These are phyloP conservation scores for Penicillium palitans DNA, from an alignment of 2,329 filamentous ascomycete genomes.

Conservation along the genomic window DNA sequence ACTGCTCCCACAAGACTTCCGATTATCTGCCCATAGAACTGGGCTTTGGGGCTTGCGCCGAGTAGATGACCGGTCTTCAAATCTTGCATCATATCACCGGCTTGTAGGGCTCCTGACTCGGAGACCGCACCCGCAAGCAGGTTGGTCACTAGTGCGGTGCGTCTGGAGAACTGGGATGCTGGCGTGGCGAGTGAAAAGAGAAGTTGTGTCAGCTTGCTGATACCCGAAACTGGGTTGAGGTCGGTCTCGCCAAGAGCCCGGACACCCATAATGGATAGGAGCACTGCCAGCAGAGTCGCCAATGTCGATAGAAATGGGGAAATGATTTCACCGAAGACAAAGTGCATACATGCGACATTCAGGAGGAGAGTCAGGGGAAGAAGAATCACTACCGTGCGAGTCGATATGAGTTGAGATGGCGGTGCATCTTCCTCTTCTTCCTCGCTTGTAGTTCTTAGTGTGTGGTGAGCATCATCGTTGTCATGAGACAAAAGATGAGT, in stretches of 20 bases:
- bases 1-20: conserved; percentile 84
- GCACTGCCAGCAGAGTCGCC: conserved; percentile 79
- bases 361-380: conserved; percentile 74
- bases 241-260: conserved; percentile 77
- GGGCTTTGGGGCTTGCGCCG: conserved; percentile 86
- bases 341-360: conserved; percentile 77
- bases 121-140: conserved; percentile 88
- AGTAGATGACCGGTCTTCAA: conserved; percentile 93
- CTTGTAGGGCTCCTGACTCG: conserved; percentile 83
- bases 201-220: conserved; percentile 93
- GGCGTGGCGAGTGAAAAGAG: conserved; percentile 92
- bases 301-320: conserved; percentile 73
- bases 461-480: conserved; percentile 1
- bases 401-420: conserved; percentile 75
- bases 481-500: conserved; percentile 7
- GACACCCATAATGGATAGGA: conserved; percentile 65
- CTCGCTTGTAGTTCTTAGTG: not conserved
- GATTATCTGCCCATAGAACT: conserved; percentile 96
- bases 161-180: conserved; percentile 72
- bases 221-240: conserved; percentile 92
- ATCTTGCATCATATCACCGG: conserved; percentile 95
- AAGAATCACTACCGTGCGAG: conserved; percentile 69
- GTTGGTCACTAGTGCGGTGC: conserved; percentile 85
- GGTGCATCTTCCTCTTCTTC: conserved; percentile 73
- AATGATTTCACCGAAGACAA: conserved; percentile 80